phyloP scores from a whole-genome alignment of 1,139 yeast species.

The Suhomyces taliae region DNA sequence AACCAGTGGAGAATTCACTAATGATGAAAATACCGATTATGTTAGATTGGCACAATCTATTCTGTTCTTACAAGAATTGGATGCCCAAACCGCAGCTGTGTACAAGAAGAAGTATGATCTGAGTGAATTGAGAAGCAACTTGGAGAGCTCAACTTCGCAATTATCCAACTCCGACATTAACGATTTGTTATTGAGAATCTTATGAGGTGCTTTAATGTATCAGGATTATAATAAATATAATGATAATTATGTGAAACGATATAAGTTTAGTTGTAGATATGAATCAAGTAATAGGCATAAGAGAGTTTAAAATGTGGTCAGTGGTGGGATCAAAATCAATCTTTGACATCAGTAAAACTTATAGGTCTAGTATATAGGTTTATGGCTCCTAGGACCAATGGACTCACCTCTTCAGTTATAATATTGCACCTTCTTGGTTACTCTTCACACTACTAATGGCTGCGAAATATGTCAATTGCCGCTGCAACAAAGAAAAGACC shows the following conservation, averaged over 20 bases:
- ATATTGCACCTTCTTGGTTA: too few species aligned
- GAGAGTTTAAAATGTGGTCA: background rate
- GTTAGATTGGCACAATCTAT: slow-evolving; percentile 36
- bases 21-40: slow-evolving; percentile 29
- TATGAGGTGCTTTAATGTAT: slow-evolving; percentile 13
- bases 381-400: background rate
- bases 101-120: slow-evolving; percentile 17
- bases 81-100: slow-evolving; percentile 20
- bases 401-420: too few species aligned
- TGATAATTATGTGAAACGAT: background rate
- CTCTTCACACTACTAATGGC: too few species aligned
- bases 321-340: background rate
- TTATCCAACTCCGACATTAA: slow-evolving; percentile 38
- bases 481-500: too few species aligned
- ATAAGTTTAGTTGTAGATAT: background rate
- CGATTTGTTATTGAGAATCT: slow-evolving; percentile 31
- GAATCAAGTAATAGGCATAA: too few species aligned
- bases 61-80: slow-evolving; percentile 38
- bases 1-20: slow-evolving; percentile 17
- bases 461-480: too few species aligned
- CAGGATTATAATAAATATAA: background rate
- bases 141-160: slow-evolving; percentile 21
- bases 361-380: too few species aligned
- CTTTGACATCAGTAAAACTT: too few species aligned
- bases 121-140: slow-evolving; percentile 24